These are phyloP conservation scores for Berberis vulgaris DNA, from an alignment of 164 flowering plant species.

Conservation along the genomic window DNA sequence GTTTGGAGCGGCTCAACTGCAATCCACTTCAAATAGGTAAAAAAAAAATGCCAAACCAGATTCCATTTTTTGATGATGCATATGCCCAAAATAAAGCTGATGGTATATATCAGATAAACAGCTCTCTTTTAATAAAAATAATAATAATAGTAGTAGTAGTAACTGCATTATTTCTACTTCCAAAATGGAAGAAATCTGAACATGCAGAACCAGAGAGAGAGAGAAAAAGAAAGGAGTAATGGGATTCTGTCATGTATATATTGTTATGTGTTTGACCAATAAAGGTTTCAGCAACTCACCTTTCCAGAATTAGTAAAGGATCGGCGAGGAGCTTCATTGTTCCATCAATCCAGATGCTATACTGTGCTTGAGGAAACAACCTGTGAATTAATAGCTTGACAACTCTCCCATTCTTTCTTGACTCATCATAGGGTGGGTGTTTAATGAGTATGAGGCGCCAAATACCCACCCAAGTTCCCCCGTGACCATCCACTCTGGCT, in stretches of 20 bases:
- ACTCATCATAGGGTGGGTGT: conserved; percentile 90
- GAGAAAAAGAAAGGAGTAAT: too few species aligned
- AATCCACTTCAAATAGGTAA: too few species aligned
- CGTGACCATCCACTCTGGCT: conserved; percentile 48
- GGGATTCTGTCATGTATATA: neutral
- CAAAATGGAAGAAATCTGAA: too few species aligned
- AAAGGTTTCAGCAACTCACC: conserved; percentile 30
- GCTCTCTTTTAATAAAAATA: too few species aligned
- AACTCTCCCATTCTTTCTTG: conserved; percentile 94
- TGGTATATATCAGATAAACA: too few species aligned
- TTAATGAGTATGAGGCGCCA: conserved; percentile 82
- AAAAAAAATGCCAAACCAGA: too few species aligned
- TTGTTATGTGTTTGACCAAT: neutral
- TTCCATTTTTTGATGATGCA: too few species aligned
- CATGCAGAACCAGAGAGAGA: too few species aligned
- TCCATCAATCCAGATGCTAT: conserved; percentile 99
- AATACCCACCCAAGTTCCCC: conserved; percentile 87
- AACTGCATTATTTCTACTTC: too few species aligned
- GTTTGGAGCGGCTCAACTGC: too few species aligned
- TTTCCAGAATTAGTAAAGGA: conserved; percentile 85
- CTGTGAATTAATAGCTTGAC: conserved; percentile 92
- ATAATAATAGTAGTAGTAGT: too few species aligned
- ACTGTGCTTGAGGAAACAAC: conserved; percentile 81
- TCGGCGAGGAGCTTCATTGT: conserved; percentile 96
- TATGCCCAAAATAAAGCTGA: too few species aligned